Evolutionary conservation across 495 filamentous ascomycete genomes (phyloP).

Genomic region (Trichoderma erinaceum): DNA sequence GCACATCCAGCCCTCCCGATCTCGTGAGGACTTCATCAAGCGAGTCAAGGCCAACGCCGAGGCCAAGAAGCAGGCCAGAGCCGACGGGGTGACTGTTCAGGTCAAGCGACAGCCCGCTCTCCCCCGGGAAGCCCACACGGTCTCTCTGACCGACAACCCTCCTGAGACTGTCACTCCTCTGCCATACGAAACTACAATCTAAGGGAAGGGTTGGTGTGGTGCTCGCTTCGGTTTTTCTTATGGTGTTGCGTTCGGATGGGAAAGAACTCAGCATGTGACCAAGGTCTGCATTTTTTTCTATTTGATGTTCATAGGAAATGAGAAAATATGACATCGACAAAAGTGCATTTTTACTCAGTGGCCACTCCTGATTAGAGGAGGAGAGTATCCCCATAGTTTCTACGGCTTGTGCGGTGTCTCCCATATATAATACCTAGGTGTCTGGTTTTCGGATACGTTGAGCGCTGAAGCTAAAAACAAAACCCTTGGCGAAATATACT

Average conservation of each 20-base stretch:
- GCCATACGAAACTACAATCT: conserved; percentile 97
- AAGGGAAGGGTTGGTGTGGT: conserved; percentile 37
- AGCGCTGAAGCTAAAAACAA: neutral
- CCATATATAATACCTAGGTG: neutral
- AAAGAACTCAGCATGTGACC: conserved; percentile 18
- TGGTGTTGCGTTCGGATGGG: conserved; percentile 15
- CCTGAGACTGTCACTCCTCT: conserved; percentile 89
- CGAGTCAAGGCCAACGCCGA: conserved; percentile 93
- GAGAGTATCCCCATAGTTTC: neutral
- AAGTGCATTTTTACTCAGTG: neutral
- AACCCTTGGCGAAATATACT: neutral
- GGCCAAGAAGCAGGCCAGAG: conserved; percentile 88
- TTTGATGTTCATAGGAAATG: conserved; percentile 16
- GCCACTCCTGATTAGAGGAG: neutral
- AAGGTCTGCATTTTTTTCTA: conserved; percentile 15
- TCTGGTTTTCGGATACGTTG: neutral
- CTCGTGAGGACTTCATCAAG: conserved; percentile 89
- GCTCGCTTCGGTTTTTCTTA: conserved; percentile 21
- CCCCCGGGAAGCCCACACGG: conserved; percentile 72
- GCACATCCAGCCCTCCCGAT: conserved; percentile 90
- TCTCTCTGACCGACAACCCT: conserved; percentile 66
- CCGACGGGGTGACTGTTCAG: conserved; percentile 73
- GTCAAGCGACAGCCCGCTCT: conserved; percentile 82
- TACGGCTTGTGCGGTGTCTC: neutral
- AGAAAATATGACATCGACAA: conserved; percentile 10